Base-by-base conservation (phyloP, 2,329 filamentous ascomycete genomes). In the Aspergillus candidus region DNA sequence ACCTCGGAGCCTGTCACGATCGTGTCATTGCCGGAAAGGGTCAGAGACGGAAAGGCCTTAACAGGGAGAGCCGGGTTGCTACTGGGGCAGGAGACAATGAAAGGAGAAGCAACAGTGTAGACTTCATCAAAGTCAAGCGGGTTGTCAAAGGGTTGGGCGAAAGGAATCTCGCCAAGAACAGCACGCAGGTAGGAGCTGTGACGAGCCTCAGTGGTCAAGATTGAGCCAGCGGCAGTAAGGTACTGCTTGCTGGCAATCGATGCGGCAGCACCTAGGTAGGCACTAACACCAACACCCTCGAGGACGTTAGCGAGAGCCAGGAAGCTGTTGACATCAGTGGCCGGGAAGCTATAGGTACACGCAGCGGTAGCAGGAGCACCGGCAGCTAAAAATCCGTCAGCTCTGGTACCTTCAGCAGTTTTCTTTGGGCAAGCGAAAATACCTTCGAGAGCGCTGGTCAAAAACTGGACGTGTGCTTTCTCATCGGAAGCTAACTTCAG, bases 131-230 rank as follows among this genome's bases (percentile, higher is more conserved):
- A 71, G 51, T 66, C 63, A 32, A 84, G 70, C 0, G 80, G 78
- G 17, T 74, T 71, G 50, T 84, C 82, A 50, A 82, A 82, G 6
- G 80, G 65, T 51, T 78, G 72, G 1, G 81, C 68, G 56, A 79
- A 81, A 2, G 80, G 78, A 4, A 63, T 61, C 54, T 78, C 58
- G 38, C 68, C 62, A 13, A 74, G 63, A 8, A 67, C 66, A 27
- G 68, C 62, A 41, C 82, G 78, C 51, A 84, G 68, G 67, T 81
- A 83, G 4, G 82, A 69, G 2, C 75, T 76, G 67, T 86, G 82
- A 8, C 82, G 75, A 29, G 82, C 74, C 56, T 85, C 82, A 44
- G 83, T 75, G 27, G 78, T 79, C 30, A 86, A 69, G 56, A 86
- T 80, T 44, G 75, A 76, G 18, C 76, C 81, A 1, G 81, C 82